A percentile compares a stretch with the other conserved stretches of the same genome.
phyloP scores from a whole-genome alignment of 176 grass and related monocot genomes.

The Aegilops umbellulata region DNA sequence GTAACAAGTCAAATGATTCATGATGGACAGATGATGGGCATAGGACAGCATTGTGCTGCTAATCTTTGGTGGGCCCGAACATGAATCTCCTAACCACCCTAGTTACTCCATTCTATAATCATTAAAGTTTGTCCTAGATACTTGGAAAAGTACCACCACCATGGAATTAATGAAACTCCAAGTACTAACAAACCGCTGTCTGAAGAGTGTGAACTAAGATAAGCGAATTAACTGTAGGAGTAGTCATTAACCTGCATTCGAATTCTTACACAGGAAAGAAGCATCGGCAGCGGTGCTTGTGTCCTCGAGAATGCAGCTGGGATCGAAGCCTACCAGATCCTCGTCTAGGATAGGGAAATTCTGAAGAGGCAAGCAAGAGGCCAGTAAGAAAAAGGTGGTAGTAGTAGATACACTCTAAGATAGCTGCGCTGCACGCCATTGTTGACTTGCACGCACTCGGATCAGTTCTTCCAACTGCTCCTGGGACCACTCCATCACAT shows the following conservation, averaged over 20 bases:
- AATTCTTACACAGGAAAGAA: conserved; percentile 12
- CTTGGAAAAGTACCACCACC: conserved; percentile 38
- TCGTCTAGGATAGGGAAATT: not conserved
- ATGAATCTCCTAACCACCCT: conserved; percentile 34
- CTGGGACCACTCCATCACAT: not conserved
- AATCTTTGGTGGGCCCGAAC: conserved; percentile 20
- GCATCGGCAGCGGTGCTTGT: not conserved
- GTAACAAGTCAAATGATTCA: conserved; percentile 13
- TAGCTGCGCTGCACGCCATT: not conserved
- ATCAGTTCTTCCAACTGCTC: conserved; percentile 48
- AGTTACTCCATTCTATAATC: conserved; percentile 16
- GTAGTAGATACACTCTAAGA: not conserved
- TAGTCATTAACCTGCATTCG: not conserved
- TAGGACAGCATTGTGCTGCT: conserved; percentile 20
- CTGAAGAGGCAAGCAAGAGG: not conserved
- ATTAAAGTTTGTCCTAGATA: conserved; percentile 39
- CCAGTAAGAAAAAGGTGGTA: not conserved
- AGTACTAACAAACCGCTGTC: not conserved
- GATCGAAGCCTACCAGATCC: not conserved
- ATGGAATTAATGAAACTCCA: conserved; percentile 29
- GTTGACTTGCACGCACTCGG: conserved; percentile 32
- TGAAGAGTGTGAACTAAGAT: conserved; percentile 14
- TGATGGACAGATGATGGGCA: conserved; percentile 44
- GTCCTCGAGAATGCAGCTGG: conserved; percentile 10
- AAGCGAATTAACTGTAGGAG: not conserved